phyloP scores from a whole-genome alignment of 352 stramenopile genomes.

The Aphanomyces cochlioides region DNA sequence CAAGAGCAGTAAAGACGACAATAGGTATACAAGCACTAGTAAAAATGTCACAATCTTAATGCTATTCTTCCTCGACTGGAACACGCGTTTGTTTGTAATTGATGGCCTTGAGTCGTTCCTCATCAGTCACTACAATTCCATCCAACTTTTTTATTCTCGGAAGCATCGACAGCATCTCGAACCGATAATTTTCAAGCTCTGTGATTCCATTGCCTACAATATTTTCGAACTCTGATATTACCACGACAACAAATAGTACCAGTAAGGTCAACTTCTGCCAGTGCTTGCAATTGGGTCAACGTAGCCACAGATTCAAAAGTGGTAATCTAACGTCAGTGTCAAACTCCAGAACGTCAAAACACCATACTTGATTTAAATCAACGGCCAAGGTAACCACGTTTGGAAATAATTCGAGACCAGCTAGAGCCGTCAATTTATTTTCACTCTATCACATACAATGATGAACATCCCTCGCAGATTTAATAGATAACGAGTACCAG shows the following conservation, averaged over 20 bases:
- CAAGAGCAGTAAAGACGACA: slow-evolving; percentile 52
- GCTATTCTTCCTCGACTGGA: slow-evolving; percentile 32
- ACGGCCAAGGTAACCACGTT: slow-evolving; percentile 45
- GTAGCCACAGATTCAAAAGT: background rate
- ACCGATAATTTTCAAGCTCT: slow-evolving; percentile 54
- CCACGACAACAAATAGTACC: background rate
- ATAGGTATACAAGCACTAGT: background rate
- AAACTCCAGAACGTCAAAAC: background rate
- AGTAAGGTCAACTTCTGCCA: slow-evolving; percentile 25
- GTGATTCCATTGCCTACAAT: slow-evolving; percentile 46
- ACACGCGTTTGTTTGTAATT: slow-evolving; percentile 54
- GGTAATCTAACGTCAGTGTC: background rate
- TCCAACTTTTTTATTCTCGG: slow-evolving; percentile 61
- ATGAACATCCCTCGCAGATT: background rate
- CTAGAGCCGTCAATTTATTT: slow-evolving; percentile 58
- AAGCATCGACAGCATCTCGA: slow-evolving; percentile 48
- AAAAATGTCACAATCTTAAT: background rate
- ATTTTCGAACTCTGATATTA: background rate
- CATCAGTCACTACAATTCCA: slow-evolving; percentile 47
- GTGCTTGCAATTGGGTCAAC: background rate
- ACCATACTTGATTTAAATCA: slow-evolving; percentile 60
- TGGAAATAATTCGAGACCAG: slow-evolving; percentile 49
- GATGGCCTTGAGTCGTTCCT: slow-evolving; percentile 57
- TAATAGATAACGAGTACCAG: slow-evolving; percentile 39
- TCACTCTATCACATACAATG: slow-evolving; percentile 42